These are phyloP conservation scores for Macaranga tanarius DNA, from an alignment of 441 rosid genomes.

Conservation along the genomic window DNA sequence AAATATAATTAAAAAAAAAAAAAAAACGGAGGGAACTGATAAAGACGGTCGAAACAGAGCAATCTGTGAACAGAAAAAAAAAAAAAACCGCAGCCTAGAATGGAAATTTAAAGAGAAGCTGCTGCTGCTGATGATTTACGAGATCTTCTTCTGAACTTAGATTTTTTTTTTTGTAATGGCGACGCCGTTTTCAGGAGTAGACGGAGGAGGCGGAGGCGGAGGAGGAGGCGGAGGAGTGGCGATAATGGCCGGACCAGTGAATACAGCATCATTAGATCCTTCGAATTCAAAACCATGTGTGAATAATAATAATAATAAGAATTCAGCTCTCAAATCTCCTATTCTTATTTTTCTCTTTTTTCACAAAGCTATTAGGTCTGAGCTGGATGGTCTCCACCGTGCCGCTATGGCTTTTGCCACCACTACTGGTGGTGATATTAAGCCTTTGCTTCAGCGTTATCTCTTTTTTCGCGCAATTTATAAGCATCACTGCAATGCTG, in stretches of 20 bases:
- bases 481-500: slow-evolving; percentile 75
- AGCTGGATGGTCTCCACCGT: slow-evolving; percentile 65
- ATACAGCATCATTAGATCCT: slow-evolving; percentile 34
- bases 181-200: slow-evolving; percentile 47
- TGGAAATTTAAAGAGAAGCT: too few species aligned
- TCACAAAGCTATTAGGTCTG: slow-evolving; percentile 67
- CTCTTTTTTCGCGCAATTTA: slow-evolving; percentile 56
- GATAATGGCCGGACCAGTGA: slow-evolving; percentile 53
- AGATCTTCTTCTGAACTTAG: background rate
- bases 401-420: slow-evolving; percentile 57
- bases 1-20: background rate
- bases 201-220: slow-evolving; percentile 22
- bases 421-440: slow-evolving; percentile 41
- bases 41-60: background rate
- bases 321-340: slow-evolving; percentile 51
- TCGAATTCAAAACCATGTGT: slow-evolving; percentile 29
- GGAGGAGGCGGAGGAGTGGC: slow-evolving; percentile 51
- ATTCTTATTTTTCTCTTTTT: slow-evolving; percentile 67
- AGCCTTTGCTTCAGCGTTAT: slow-evolving; percentile 47
- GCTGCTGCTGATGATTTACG: background rate
- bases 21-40: background rate
- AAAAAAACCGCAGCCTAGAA: too few species aligned
- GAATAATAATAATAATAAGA: slow-evolving; percentile 43
- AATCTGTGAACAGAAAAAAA: background rate
- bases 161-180: slow-evolving; percentile 37